Evolutionary conservation across 768 basidiomycete genomes (phyloP), one percentile per base, ranked within the genome.

Genomic region (Serendipita vermifera): DNA sequence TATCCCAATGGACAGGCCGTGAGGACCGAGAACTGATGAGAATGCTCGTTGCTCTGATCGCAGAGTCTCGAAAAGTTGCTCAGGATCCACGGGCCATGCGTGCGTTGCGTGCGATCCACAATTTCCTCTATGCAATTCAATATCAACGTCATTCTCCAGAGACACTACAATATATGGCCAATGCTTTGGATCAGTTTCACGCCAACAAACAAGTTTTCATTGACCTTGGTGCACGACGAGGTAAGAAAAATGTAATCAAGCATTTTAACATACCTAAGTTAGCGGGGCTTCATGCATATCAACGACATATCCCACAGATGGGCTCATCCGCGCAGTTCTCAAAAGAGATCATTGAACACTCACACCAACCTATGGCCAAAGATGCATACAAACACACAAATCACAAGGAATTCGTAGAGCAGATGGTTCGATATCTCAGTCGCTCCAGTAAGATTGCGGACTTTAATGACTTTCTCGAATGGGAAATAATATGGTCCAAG

Each of bases 241-340:
- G 38, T 51, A 64, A 9, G 6, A 67, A 51, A 3, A 3, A 26
- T 1, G 11, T n/a, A 1, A 31, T 51, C 13, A 43, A 59, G 3
- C 58, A 66, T 40, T 74, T 73, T 61, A 72, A 75, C 41, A 62
- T 76, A n/a, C 72, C 72, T 0, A 77, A 77, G 58, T 58, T 76
- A 1, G 74, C 75, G 56, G 66, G 60, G 14, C 57, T 67, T 1
- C 36, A 27, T 1, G 75, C 76, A 57, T 75, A 73, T 58, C 11
- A 58, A 1, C 9, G 56, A 1, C 33, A 55, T 5, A 74, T 75
- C 59, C 41, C 60, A 26, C 41, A 55, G 3, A 61, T 63, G 33
- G 74, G 75, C 2, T 64, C 70, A 1, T 61, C 68, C 1, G 71
- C 75, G 55, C 71, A 71, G 57, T 73, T 64, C 60, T 69, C 72